These are phyloP conservation scores for Paecilomyces variotii DNA, from an alignment of 2,329 filamentous ascomycete species.

Conservation along the genomic window DNA sequence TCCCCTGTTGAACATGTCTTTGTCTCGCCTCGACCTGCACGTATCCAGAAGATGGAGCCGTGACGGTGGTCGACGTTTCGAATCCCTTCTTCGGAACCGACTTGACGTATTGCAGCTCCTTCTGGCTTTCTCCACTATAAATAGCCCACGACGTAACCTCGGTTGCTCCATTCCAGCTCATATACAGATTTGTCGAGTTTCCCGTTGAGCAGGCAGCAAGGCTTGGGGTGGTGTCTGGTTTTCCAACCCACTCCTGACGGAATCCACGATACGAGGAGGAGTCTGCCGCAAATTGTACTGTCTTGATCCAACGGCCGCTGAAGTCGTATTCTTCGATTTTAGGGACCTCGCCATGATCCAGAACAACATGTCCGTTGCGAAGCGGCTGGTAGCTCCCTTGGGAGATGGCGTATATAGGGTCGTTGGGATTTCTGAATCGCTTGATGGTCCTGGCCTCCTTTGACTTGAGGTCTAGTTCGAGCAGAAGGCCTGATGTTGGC, in stretches of 20 bases:
- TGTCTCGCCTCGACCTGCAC: not conserved
- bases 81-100: not conserved
- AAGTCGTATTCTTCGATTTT: no score
- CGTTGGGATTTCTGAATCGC: slow-evolving; percentile 26
- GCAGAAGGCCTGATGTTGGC: not conserved
- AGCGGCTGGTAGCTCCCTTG: not conserved
- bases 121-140: not conserved
- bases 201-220: slow-evolving; percentile 4
- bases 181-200: slow-evolving; percentile 11
- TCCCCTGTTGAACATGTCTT: not conserved
- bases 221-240: not conserved
- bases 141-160: slow-evolving; percentile 15
- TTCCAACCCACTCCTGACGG: not conserved
- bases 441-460: not conserved
- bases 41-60: not conserved
- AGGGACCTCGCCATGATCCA: no score
- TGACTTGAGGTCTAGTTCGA: not conserved
- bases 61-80: not conserved
- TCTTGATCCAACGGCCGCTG: not conserved
- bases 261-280: slow-evolving; percentile 3
- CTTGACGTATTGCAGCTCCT: not conserved
- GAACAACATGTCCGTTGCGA: no score
- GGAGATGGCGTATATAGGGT: slow-evolving; percentile 25
- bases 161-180: slow-evolving; percentile 22
- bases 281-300: not conserved